These are phyloP conservation scores for Mollisiaceae sp. DNA, from an alignment of 2,329 filamentous ascomycete species.

Conservation along the genomic window DNA sequence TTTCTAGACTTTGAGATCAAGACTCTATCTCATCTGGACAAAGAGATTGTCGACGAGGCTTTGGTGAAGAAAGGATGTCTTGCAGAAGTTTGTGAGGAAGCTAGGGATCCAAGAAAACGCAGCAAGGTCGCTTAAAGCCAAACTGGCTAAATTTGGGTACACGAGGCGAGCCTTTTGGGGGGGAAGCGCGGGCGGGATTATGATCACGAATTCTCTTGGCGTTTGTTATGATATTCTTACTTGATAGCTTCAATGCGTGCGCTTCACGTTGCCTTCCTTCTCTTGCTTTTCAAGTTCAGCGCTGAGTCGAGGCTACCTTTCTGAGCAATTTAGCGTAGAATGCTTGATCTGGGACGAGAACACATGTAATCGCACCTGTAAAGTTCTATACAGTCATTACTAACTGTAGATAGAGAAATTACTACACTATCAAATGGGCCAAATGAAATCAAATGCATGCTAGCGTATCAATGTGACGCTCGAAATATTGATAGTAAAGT, in stretches of 20 bases:
- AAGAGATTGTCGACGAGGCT: constrained; percentile 43
- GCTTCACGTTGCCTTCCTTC: neutral
- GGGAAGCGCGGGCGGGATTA: constrained; percentile 5
- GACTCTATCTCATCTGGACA: constrained; percentile 38
- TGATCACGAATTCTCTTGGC: constrained; percentile 24
- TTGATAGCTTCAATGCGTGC: neutral
- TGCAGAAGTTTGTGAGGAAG: constrained; percentile 37
- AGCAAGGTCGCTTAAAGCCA: constrained; percentile 27
- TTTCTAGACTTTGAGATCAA: constrained; percentile 46
- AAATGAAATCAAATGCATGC: neutral
- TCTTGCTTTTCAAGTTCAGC: neutral
- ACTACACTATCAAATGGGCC: neutral
- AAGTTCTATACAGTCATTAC: constrained; percentile 1
- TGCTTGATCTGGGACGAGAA: constrained; percentile 1
- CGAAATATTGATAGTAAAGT: too few relatives aligned
- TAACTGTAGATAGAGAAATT: constrained; percentile 9
- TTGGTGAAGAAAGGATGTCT: constrained; percentile 39
- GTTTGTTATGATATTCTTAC: constrained; percentile 13
- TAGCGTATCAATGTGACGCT: neutral
- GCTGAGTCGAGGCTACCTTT: neutral
- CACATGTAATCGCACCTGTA: neutral
- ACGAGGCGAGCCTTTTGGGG: neutral
- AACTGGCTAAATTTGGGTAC: constrained; percentile 1
- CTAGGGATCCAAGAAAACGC: constrained; percentile 29
- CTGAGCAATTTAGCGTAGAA: constrained; percentile 8